Percentiles rank a stretch among this genome's conserved stretches.
Conservation (phyloP, 805 yeast species). For the Wickerhamomyces sydowiorum region DNA sequence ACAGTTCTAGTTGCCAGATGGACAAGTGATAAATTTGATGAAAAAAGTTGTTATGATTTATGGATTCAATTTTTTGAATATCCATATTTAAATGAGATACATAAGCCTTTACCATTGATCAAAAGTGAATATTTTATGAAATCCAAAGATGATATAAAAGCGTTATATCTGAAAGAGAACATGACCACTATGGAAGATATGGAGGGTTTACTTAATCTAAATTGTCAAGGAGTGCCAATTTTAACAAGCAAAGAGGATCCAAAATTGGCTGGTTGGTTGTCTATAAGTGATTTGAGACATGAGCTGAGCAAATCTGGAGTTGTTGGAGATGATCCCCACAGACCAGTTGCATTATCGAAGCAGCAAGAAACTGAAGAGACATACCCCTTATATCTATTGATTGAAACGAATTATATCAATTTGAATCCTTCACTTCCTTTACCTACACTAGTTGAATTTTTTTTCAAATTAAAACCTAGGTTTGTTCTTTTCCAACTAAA, state of each 20-base stretch:
- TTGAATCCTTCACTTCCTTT: constrained; percentile 15
- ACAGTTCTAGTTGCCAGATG: constrained; percentile 73
- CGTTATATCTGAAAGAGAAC: constrained; percentile 29
- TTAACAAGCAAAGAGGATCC: constrained; percentile 29
- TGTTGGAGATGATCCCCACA: constrained; percentile 1
- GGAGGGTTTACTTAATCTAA: constrained; percentile 10
- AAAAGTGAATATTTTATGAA: constrained; percentile 31
- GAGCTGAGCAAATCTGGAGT: constrained; percentile 23
- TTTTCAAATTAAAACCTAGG: constrained; percentile 24
- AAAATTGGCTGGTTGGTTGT: constrained; percentile 37
- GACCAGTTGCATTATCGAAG: constrained; percentile 4
- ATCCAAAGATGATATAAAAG: constrained; percentile 21
- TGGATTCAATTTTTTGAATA: constrained; percentile 39
- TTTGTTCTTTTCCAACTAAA: constrained; percentile 18
- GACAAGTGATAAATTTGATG: constrained; percentile 57
- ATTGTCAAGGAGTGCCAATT: constrained; percentile 39
- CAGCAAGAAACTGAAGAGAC: neutral
- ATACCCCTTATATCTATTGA: constrained; percentile 7
- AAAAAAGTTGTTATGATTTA: constrained; percentile 59
- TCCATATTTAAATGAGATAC: constrained; percentile 38
- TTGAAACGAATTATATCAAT: constrained; percentile 15
- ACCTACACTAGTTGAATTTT: constrained; percentile 22
- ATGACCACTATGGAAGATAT: constrained; percentile 23
- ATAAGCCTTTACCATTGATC: constrained; percentile 33
- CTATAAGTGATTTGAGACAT: constrained; percentile 29